These are phyloP conservation scores for Cucurbita argyrosperma DNA, from an alignment of 306 rosid species.

Conservation along the genomic window DNA sequence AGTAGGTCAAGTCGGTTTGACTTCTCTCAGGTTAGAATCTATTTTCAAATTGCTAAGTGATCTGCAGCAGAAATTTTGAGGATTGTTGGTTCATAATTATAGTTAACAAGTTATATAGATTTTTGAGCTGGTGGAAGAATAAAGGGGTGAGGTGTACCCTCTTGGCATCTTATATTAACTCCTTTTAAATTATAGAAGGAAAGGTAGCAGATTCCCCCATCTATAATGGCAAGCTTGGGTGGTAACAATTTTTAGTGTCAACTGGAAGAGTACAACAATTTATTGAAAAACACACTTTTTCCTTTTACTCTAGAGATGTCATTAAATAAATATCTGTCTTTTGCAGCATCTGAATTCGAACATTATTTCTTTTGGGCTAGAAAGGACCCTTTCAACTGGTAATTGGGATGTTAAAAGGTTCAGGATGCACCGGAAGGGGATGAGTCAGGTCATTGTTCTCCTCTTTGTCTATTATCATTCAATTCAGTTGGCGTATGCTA, in stretches of 20 bases:
- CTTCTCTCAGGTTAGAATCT: slow-evolving; percentile 25
- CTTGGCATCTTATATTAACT: background rate
- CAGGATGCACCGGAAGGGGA: slow-evolving; percentile 75
- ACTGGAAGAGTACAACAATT: background rate
- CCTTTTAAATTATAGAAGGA: background rate
- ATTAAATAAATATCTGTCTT: background rate
- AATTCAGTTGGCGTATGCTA: background rate
- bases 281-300: background rate
- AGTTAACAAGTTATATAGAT: background rate
- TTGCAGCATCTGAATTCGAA: slow-evolving; percentile 21
- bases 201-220: background rate
- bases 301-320: background rate
- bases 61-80: background rate
- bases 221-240: background rate
- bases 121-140: background rate
- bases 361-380: slow-evolving; percentile 44
- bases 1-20: slow-evolving; percentile 52
- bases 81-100: background rate
- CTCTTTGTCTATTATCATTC: background rate
- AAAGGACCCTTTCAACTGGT: slow-evolving; percentile 82
- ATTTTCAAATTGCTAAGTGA: background rate
- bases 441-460: slow-evolving; percentile 59
- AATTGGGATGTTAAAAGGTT: slow-evolving; percentile 68
- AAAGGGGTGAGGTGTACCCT: background rate
- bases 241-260: background rate